These are phyloP conservation scores for Saccharum spontaneum DNA, from an alignment of 176 grass and related monocot species.

Conservation along the genomic window DNA sequence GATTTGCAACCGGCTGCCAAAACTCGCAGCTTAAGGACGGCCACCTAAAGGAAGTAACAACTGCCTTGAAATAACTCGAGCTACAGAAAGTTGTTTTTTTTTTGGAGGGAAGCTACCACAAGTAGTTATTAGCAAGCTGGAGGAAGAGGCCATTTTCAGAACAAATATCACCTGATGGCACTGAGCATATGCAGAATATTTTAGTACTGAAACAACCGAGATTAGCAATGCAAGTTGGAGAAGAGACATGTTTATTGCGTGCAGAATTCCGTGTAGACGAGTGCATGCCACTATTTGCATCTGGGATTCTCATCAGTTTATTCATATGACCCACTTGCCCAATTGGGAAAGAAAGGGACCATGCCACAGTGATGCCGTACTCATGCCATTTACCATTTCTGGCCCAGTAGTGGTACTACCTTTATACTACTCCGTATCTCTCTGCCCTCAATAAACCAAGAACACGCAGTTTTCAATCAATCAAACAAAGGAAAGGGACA, in stretches of 20 bases:
- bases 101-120: not conserved
- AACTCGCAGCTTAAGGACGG: not conserved
- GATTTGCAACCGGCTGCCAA: not conserved
- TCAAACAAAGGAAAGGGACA: not conserved
- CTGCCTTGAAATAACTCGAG: not conserved
- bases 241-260: not conserved
- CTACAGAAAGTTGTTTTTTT: not conserved
- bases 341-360: slow-evolving; percentile 51
- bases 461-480: not conserved
- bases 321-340: slow-evolving; percentile 55
- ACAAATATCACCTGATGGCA: not conserved
- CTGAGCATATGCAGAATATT: not conserved
- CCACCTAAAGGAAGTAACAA: not conserved
- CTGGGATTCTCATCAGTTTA: slow-evolving; percentile 14
- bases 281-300: slow-evolving; percentile 45
- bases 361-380: slow-evolving; percentile 7
- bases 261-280: not conserved
- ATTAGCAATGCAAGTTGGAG: not conserved
- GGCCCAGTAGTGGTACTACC: not conserved
- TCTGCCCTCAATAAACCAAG: slow-evolving; percentile 23
- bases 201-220: not conserved
- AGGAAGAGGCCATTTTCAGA: not conserved
- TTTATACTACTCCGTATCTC: not conserved
- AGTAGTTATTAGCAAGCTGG: not conserved
- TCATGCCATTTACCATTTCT: slow-evolving; percentile 41